Evolutionary conservation across 306 rosid genomes (phyloP), one percentile per base, ranked within the genome.

Genomic region (Hippophae rhamnoides): DNA sequence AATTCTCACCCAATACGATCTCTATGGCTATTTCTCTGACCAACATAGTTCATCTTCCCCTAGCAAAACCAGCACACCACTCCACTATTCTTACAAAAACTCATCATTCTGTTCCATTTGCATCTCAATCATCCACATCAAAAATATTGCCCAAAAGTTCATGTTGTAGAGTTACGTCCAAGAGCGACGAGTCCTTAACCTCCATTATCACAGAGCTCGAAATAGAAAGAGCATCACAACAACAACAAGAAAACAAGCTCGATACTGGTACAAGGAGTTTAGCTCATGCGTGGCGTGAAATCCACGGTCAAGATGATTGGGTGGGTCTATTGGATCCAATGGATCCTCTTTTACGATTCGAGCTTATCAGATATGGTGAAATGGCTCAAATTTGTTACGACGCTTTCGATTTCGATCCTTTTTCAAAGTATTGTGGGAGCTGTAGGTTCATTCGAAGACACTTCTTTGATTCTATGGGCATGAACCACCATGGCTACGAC

Each of bases 371-470:
- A 3, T 86, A 84, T 50, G 94, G 97, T 7, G 97, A 90, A 58
- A 84, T 86, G 95, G 84, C 90, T 7, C 95, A 90, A 57, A 83
- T 94, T 7, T 86, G 95, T 56, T 90, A 90, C 70, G 97, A 90
- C 58, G 86, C 86, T 9, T 90, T 90, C 66, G 94, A 86, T 57
- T 82, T 78, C 67, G 95, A 90, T 64, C 84, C 94, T 0, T 90
- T 82, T 38, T 90, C 95, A 26, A 86, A 78, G 52, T 86, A 84
- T 71, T 90, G 95, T 66, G 97, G 97, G 0, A 82, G 87, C 72
- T 86, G 95, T 66, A 62, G 87, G 5, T 83, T 74, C 90, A 45
- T 64, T 3, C 71, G 60, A 41, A 31, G 62, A 5, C 48, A 55
- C 3, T 81, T 89, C 69, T 78, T 84, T 63, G 18, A 66, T 1